phyloP scores from a whole-genome alignment of 495 filamentous ascomycete genomes.

The Aspergillus bertholletiae region DNA sequence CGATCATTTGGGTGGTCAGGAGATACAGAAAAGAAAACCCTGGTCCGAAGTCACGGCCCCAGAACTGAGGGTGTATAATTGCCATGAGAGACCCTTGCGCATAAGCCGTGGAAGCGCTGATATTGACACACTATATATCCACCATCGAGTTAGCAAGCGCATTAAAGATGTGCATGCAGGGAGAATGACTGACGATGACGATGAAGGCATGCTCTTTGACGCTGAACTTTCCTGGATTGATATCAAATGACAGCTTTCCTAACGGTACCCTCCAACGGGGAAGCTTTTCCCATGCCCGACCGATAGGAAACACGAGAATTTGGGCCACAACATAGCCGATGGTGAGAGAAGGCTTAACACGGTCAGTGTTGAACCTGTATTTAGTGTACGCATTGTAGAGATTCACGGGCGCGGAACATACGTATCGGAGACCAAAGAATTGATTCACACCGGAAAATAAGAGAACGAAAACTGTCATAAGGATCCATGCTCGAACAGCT shows the following conservation, averaged over 20 bases:
- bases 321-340: constrained; percentile 66
- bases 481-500: constrained; percentile 26
- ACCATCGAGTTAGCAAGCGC: neutral
- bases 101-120: constrained; percentile 44
- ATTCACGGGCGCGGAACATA: neutral
- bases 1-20: constrained; percentile 62
- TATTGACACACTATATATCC: constrained; percentile 23
- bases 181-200: constrained; percentile 48
- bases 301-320: constrained; percentile 57
- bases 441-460: constrained; percentile 25
- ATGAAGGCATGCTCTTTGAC: constrained; percentile 69
- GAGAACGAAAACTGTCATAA: constrained; percentile 24
- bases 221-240: constrained; percentile 64
- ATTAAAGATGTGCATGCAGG: neutral
- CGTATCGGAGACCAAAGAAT: constrained; percentile 28
- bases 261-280: constrained; percentile 57
- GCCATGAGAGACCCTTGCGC: constrained; percentile 59
- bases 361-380: constrained; percentile 3
- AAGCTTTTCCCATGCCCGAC: constrained; percentile 43
- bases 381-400: neutral
- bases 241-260: constrained; percentile 44
- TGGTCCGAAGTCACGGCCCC: constrained; percentile 58
- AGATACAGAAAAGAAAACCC: constrained; percentile 60
- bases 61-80: constrained; percentile 47
- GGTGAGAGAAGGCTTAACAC: constrained; percentile 72